Evolutionary conservation across 129 eudicot species (phyloP).

Genomic region (Glebionis coronaria): DNA sequence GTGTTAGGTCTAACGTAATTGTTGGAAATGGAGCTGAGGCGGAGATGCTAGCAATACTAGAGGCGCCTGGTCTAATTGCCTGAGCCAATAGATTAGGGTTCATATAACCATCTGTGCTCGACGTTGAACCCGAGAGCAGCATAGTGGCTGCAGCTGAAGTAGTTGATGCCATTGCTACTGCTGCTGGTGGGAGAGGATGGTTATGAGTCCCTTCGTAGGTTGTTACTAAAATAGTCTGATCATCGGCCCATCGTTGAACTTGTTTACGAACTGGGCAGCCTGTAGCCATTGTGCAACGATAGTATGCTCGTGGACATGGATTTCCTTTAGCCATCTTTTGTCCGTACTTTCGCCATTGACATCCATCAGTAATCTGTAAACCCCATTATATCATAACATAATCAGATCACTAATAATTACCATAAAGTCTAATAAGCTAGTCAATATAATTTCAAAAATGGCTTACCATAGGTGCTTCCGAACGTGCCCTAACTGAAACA

Average conservation of each 20-base stretch:
- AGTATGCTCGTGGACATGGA: slow-evolving; percentile 86
- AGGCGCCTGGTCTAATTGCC: slow-evolving; percentile 51
- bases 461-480: slow-evolving; percentile 81
- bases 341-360: slow-evolving; percentile 80
- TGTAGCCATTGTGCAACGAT: slow-evolving; percentile 79
- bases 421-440: neutral
- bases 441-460: neutral
- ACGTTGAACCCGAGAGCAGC: slow-evolving; percentile 95
- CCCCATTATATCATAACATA: neutral
- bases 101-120: slow-evolving; percentile 68
- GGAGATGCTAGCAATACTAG: slow-evolving; percentile 72
- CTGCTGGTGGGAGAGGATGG: slow-evolving; percentile 93
- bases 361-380: slow-evolving; percentile 64
- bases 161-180: slow-evolving; percentile 86
- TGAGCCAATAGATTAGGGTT: slow-evolving; percentile 71
- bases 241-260: slow-evolving; percentile 96
- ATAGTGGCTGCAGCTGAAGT: slow-evolving; percentile 83
- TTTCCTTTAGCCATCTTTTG: slow-evolving; percentile 86
- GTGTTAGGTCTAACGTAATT: slow-evolving; percentile 84
- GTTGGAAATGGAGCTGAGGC: slow-evolving; percentile 96
- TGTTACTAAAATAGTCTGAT: slow-evolving; percentile 64
- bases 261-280: slow-evolving; percentile 85
- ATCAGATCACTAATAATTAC: neutral
- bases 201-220: slow-evolving; percentile 90
- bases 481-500: slow-evolving; percentile 83